Base-by-base conservation (phyloP, 1,284 basidiomycete species). In the Ganoderma sp. region DNA sequence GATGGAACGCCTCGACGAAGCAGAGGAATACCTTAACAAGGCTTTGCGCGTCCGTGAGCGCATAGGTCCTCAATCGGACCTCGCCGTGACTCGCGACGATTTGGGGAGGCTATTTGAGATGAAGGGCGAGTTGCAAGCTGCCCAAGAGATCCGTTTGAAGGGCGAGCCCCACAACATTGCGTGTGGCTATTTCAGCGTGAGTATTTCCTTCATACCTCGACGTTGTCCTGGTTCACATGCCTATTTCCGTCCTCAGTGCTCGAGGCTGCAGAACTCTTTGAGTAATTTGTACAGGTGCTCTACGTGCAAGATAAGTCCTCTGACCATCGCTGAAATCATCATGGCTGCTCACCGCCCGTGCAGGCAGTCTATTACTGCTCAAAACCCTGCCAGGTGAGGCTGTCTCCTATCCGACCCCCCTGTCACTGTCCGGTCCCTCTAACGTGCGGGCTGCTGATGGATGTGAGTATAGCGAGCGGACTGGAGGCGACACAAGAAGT, bases 11-110 rank as follows among this genome's bases (percentile, higher is more conserved):
- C 69, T 79, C 19, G 78, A 77, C 56, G 76, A 81, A 41, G 78
- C 81, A 3, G 79, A 80, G 67, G 70, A 73, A 9, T 76, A 77
- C 65, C 70, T 81, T 32, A 69, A 73, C 5, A 74, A 73, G 57
- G 79, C 80, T 3, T 62, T 81, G 25, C 57, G 70, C 6, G 73
- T 81, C 25, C 77, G 79, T 65, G 74, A 70, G 25, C 63, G 41
- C 5, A 56, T 25, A 2, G 73, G 70, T 7, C 68, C 73, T 28
- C 63, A 63, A 7, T 69, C 78, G 25, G 80, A 81, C 67, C 75
- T 77, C 10, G 79, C 80, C 2, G 76, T 75, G 17, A 77, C 80
- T 39, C 72, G 79, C 22, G 80, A 82, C 65, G 81, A 79, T 67
- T 72, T 81, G 22, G 80, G 73, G 4, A 74, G 73, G 56, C 70